Evolutionary conservation across 208 protist genomes (phyloP).

Genomic region (Acanthamoeba triangularis): DNA sequence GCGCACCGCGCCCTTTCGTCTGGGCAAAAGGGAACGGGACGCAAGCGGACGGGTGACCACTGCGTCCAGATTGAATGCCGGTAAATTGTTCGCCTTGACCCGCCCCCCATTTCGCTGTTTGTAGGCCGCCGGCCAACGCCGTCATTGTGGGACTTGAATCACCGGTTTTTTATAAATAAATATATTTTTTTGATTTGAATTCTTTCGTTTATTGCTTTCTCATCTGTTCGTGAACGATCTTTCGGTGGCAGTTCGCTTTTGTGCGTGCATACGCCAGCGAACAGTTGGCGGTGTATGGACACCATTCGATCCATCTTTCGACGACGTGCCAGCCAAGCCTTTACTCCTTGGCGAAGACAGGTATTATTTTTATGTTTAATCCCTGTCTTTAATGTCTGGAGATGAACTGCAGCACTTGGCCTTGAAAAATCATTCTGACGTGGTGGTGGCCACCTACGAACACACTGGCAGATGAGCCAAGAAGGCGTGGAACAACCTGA

Average conservation of each 20-base stretch:
- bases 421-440: no score
- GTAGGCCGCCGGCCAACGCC: no score
- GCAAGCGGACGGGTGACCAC: background rate
- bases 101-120: background rate
- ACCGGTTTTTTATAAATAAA: background rate
- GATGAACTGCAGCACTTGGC: no score
- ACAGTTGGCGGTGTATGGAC: no score
- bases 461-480: no score
- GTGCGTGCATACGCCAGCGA: no score
- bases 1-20: background rate
- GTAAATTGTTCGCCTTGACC: background rate
- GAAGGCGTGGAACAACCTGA: background rate
- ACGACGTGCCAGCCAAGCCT: no score
- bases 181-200: background rate
- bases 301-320: no score
- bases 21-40: conserved; percentile 65
- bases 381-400: no score
- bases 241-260: background rate
- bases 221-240: background rate
- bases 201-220: background rate
- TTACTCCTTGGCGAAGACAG: no score
- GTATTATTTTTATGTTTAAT: no score
- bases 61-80: conserved; percentile 51
- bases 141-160: background rate
- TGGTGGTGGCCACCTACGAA: no score